Evolutionary conservation across 1,139 yeast genomes (phyloP).

Genomic region (Williopsis jadinii): DNA sequence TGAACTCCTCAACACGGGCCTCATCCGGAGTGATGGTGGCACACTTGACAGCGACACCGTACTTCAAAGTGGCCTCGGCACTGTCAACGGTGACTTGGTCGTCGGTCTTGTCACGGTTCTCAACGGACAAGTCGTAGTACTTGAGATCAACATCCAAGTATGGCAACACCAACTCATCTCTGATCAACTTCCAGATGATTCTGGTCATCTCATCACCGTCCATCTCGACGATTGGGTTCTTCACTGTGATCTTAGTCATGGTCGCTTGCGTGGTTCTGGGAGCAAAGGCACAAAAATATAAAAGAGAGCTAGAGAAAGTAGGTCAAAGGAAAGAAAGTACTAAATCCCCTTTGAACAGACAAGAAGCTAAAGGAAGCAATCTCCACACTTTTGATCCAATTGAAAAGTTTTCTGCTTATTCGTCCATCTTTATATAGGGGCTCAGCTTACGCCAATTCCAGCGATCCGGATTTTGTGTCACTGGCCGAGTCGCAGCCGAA

Average conservation of each 20-base stretch:
- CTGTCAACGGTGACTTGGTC: constrained; percentile 87
- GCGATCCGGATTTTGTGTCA: background rate
- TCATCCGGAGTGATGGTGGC: constrained; percentile 99
- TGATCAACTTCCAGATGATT: constrained; percentile 84
- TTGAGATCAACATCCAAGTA: constrained; percentile 82
- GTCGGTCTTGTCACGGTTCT: constrained; percentile 78
- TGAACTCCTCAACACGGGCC: constrained; percentile 85
- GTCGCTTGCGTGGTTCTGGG: background rate
- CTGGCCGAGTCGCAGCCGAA: constrained; percentile 1
- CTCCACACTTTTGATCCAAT: background rate
- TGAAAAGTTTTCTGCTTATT: too few relatives aligned
- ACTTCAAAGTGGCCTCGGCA: constrained; percentile 81
- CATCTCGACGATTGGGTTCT: constrained; percentile 87
- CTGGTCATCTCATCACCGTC: constrained; percentile 97
- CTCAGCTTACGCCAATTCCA: background rate
- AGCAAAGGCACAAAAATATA: too few relatives aligned
- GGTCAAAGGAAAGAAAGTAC: too few relatives aligned
- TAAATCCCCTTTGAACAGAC: too few relatives aligned
- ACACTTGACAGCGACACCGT: constrained; percentile 92
- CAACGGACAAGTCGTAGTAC: constrained; percentile 85
- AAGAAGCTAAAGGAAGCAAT: background rate
- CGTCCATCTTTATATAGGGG: too few relatives aligned
- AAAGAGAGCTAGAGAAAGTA: too few relatives aligned
- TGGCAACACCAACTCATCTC: constrained; percentile 75
- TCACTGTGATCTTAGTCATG: constrained; percentile 59